Percentiles rank a stretch among this genome's conserved stretches.
phyloP scores from a whole-genome alignment of 2,329 filamentous ascomycete species.

The Nectriaceae sp. region DNA sequence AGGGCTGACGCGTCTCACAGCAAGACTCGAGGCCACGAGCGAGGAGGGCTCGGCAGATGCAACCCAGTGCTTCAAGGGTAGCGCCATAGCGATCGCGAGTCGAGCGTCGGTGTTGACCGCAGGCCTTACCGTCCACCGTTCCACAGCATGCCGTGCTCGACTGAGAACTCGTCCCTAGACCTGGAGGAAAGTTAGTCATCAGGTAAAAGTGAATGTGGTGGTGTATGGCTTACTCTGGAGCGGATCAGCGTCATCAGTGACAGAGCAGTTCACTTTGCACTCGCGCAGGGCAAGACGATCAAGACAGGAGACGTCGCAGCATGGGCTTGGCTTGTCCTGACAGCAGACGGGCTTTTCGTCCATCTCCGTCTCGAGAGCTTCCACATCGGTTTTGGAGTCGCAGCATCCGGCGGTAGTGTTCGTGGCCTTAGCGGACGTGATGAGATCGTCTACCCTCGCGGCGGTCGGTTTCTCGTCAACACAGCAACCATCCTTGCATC shows the following conservation, averaged over 20 bases:
- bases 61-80: slow-evolving; percentile 50
- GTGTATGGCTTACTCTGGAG: no score
- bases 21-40: slow-evolving; percentile 54
- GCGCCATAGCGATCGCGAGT: slow-evolving; percentile 42
- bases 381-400: not conserved
- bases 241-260: no score
- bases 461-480: no score
- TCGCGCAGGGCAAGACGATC: slow-evolving; percentile 46
- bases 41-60: slow-evolving; percentile 54
- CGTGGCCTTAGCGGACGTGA: no score
- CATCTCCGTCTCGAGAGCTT: not conserved
- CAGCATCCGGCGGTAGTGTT: slow-evolving; percentile 1
- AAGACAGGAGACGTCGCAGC: slow-evolving; percentile 45
- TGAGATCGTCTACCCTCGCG: no score
- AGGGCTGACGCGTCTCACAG: slow-evolving; percentile 37
- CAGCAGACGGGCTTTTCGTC: slow-evolving; percentile 38
- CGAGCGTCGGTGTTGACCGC: slow-evolving; percentile 37
- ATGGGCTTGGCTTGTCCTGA: slow-evolving; percentile 40
- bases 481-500: no score
- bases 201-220: no score
- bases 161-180: slow-evolving; percentile 2
- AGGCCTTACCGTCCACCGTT: slow-evolving; percentile 33
- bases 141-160: slow-evolving; percentile 12
- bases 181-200: not conserved
- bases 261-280: slow-evolving; percentile 28